Base-by-base conservation (phyloP, 208 protist genomes). In the Leishmania martiniquensis region DNA sequence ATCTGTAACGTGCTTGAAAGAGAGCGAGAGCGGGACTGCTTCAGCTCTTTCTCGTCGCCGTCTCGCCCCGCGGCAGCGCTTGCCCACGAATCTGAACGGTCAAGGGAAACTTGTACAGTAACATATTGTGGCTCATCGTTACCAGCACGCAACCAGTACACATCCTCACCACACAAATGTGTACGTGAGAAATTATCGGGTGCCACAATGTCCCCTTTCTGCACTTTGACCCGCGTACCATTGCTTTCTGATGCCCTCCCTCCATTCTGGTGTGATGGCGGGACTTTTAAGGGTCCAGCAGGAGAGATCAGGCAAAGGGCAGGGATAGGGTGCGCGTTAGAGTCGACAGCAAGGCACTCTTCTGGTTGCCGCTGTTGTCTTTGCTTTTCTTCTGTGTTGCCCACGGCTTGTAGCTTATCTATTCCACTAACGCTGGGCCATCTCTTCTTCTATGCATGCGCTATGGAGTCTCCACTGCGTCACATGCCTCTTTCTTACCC, bases 311-410 rank as follows among this genome's bases (percentile, higher is more conserved):
- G 60, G 32, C 44, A 67, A 37, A 20, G 54, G 68, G 2, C 32
- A 32, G 25, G n/a, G 47, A 44, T 52, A 22, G n/a, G 39, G 47
- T 4, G 42, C 37, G 25, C 45, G 32, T 60, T 49, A 17, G 45
- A 52, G 17, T 32, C 47, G 13, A 15, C 51, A 44, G 39, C 15
- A 17, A 20, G 71, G 20, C 42, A 34, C 25, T n/a, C 10, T 34
- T 74, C 42, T 55, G n/a, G 54, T 22, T 68, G 34, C 44, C 1
- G 4, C 32, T 63, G 59, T 68, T 47, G 22, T 81, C 54, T 75
- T 17, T 15, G 34, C 49, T 47, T 49, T 78, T 78, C 42, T 72
- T 74, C 42, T 55, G 52, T 29, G 54, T 25, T 37, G 29, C 51
- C 12, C 37, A 49, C 63, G 45, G 34, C 39, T 51, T 2, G 42